Evolutionary conservation across 306 rosid genomes (phyloP), one percentile per base, ranked within the genome.

Genomic region (Inga leiocalycina): DNA sequence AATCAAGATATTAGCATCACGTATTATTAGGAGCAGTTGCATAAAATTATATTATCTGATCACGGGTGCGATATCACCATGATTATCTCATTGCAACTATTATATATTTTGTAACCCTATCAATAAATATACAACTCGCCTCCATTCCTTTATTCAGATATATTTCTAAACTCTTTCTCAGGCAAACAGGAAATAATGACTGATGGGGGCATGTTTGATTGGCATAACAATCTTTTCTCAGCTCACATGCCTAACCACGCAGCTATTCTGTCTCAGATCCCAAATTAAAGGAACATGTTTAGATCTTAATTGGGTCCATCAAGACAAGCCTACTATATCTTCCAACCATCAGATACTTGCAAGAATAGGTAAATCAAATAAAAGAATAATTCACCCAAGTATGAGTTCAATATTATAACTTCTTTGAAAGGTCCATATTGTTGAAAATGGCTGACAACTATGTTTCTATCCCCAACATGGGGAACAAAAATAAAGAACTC

Each of bases 401-500:
- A 75, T 43, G 66, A 66, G 34, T 78, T 34, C 12, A 66, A 85
- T 77, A 44, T 15, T 67, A 37, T 35, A 35, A 46, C 43, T 54
- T 62, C 78, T 44, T 56, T 16, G 20, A 57, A 19, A 78, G 78
- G 74, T 75, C 57, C 66, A 57, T 48, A 71, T 4, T 39, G 65
- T 4, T 79, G 54, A 82, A 39, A 57, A 74, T 41, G 79, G 48
- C 68, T 37, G 59, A 30, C 54, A 66, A 49, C 27, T 20, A 27
- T 61, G 69, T 57, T 74, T 41, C 67, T 74, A 9, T 16, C 19
- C 51, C 41, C 24, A 20, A 39, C 59, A 80, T 12, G 79, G 66
- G 22, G 64, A 64, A 71, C 24, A 54, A 46, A 69, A 57, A 76
- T 54, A 76, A 85, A 71, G 71, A 90, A 88, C 97, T 91, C 90